phyloP scores from a whole-genome alignment of 2,329 filamentous ascomycete genomes.

The Hypoxylon sp. region DNA sequence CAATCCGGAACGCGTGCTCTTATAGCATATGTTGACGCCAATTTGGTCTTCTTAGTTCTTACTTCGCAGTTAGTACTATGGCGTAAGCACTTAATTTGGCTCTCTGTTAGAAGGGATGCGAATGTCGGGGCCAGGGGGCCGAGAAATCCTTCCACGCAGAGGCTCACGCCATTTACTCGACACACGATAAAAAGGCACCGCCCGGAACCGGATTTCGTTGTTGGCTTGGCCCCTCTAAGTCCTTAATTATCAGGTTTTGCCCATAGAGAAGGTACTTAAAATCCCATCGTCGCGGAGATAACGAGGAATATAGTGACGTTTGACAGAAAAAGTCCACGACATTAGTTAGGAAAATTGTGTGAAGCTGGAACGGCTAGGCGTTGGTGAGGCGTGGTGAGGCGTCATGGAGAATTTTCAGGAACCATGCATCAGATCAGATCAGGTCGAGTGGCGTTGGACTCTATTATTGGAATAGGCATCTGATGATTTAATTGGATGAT shows the following conservation, averaged over 20 bases:
- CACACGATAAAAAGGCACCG: not conserved
- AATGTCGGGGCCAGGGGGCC: conserved; percentile 7
- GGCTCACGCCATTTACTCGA: not conserved
- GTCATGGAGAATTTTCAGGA: conserved; percentile 11
- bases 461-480: conserved; percentile 32
- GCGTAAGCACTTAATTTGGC: conserved; percentile 12
- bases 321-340: not conserved
- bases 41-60: conserved; percentile 1
- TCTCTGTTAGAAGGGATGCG: conserved; percentile 4
- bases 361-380: not conserved
- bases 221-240: not conserved
- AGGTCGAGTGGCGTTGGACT: not conserved
- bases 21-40: conserved; percentile 6
- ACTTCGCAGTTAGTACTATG: not conserved
- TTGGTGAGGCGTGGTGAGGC: conserved; percentile 10
- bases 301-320: conserved; percentile 1
- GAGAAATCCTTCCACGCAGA: conserved; percentile 10
- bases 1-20: not conserved
- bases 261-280: not conserved
- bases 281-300: not conserved
- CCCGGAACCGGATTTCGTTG: not conserved
- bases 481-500: conserved; percentile 5
- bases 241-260: not conserved
- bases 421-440: conserved; percentile 6
- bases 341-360: not conserved